Conservation (phyloP, 257 asterid species). For the Ocimum tenuiflorum region DNA sequence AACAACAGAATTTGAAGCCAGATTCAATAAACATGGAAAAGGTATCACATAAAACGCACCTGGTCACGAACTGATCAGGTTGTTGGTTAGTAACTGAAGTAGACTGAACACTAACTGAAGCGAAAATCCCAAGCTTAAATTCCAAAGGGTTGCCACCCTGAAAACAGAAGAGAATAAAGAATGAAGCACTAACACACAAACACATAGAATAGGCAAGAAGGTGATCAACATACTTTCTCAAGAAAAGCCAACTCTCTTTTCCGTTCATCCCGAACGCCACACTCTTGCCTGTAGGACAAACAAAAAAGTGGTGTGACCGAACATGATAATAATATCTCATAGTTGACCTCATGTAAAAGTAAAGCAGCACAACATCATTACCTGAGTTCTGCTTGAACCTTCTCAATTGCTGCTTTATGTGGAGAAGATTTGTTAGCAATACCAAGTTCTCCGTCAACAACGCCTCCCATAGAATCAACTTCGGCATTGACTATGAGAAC, state of each 20-base stretch:
- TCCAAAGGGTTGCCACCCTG: slow-evolving; percentile 93
- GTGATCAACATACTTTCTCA: slow-evolving; percentile 56
- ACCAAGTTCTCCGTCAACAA: slow-evolving; percentile 75
- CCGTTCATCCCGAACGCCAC: slow-evolving; percentile 61
- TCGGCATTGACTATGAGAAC: slow-evolving; percentile 74
- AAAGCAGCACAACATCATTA: slow-evolving; percentile 30
- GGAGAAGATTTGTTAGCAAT: slow-evolving; percentile 61
- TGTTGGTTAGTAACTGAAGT: slow-evolving; percentile 65
- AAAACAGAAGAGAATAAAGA: slow-evolving; percentile 21
- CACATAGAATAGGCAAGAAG: slow-evolving; percentile 19
- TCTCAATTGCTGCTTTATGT: slow-evolving; percentile 50
- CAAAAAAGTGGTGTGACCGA: not conserved
- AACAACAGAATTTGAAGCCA: not conserved
- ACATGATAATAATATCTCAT: slow-evolving; percentile 6
- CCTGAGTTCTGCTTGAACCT: slow-evolving; percentile 84
- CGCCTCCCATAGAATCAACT: slow-evolving; percentile 92
- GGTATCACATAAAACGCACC: slow-evolving; percentile 37
- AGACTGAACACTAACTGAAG: slow-evolving; percentile 70
- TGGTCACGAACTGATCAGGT: slow-evolving; percentile 50
- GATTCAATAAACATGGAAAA: not conserved
- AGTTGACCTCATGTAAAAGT: slow-evolving; percentile 16
- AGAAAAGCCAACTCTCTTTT: slow-evolving; percentile 80
- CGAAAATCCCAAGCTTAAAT: slow-evolving; percentile 47
- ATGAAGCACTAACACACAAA: slow-evolving; percentile 20
- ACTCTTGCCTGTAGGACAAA: slow-evolving; percentile 61